Percentiles rank a stretch among this genome's conserved stretches.
Evolutionary conservation across 345 rosid genomes (phyloP).

Genomic region (Corchorus capsularis): DNA sequence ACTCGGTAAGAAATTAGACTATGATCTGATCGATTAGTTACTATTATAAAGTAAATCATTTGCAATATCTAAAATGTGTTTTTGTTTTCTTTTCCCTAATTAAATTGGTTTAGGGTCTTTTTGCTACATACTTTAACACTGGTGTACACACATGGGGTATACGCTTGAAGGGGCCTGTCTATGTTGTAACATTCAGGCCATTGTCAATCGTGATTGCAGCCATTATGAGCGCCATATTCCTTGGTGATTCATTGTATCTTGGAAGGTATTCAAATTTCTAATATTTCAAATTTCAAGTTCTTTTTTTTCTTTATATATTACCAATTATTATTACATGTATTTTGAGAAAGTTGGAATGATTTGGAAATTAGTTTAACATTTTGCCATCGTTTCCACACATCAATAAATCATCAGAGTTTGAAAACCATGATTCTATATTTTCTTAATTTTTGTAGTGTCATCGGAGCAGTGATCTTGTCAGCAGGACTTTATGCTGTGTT

Average conservation of each 20-base stretch:
- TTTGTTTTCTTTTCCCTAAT: too few relatives aligned
- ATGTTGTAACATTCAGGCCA: conserved; percentile 44
- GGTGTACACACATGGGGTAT: conserved; percentile 39
- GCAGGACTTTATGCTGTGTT: conserved; percentile 74
- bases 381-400: too few relatives aligned
- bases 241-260: conserved; percentile 37
- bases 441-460: conserved; percentile 39
- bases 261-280: conserved; percentile 35
- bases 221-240: conserved; percentile 33
- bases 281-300: not conserved
- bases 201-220: conserved; percentile 43
- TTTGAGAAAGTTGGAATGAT: too few relatives aligned
- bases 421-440: not conserved
- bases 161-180: conserved; percentile 47
- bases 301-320: too few relatives aligned
- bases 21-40: not conserved
- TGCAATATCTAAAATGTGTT: not conserved
- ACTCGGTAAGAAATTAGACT: conserved; percentile 36
- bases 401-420: not conserved
- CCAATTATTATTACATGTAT: too few relatives aligned
- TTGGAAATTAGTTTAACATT: too few relatives aligned
- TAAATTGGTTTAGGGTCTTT: conserved; percentile 22
- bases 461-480: conserved; percentile 70
- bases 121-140: conserved; percentile 13
- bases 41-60: not conserved